These are phyloP conservation scores for Alternaria metachromatica DNA, from an alignment of 2,329 filamentous ascomycete species.

Conservation along the genomic window DNA sequence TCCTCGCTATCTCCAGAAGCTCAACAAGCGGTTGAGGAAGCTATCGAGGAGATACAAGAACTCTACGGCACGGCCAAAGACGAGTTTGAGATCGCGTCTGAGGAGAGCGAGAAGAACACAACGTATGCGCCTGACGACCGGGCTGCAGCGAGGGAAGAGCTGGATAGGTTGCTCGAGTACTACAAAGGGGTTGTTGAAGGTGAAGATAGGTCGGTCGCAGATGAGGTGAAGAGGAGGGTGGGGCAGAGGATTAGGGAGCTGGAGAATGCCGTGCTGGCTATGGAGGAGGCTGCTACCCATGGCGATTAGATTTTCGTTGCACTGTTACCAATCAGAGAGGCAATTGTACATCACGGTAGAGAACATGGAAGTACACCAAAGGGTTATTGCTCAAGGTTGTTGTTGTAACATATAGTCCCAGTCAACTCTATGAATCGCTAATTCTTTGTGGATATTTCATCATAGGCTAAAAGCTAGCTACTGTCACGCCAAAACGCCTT, in stretches of 20 bases:
- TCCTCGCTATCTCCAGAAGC: slow-evolving; percentile 26
- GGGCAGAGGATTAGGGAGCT: slow-evolving; percentile 61
- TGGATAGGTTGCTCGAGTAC: slow-evolving; percentile 57
- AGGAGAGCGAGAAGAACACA: slow-evolving; percentile 61
- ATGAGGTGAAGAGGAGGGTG: slow-evolving; percentile 59
- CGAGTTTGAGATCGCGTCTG: slow-evolving; percentile 59
- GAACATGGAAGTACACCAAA: not conserved
- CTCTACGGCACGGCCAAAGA: slow-evolving; percentile 49
- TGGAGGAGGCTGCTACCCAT: slow-evolving; percentile 60
- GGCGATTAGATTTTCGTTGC: slow-evolving; percentile 49
- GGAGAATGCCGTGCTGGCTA: slow-evolving; percentile 57
- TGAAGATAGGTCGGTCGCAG: slow-evolving; percentile 50
- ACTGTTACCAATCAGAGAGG: not conserved
- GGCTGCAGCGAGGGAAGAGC: slow-evolving; percentile 60
- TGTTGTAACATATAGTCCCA: not conserved
- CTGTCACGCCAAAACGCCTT: not conserved
- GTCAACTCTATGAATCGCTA: not conserved
- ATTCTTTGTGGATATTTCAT: not conserved
- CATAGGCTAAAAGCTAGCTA: not conserved
- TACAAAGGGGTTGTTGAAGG: slow-evolving; percentile 54
- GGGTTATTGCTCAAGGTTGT: not conserved
- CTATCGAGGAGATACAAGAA: slow-evolving; percentile 46
- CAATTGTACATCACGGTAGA: not conserved
- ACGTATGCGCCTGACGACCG: slow-evolving; percentile 63
- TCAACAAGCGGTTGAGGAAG: slow-evolving; percentile 33